These are phyloP conservation scores for Cystofilobasidium bisporidii DNA, from an alignment of 768 basidiomycete genomes.

Conservation along the genomic window DNA sequence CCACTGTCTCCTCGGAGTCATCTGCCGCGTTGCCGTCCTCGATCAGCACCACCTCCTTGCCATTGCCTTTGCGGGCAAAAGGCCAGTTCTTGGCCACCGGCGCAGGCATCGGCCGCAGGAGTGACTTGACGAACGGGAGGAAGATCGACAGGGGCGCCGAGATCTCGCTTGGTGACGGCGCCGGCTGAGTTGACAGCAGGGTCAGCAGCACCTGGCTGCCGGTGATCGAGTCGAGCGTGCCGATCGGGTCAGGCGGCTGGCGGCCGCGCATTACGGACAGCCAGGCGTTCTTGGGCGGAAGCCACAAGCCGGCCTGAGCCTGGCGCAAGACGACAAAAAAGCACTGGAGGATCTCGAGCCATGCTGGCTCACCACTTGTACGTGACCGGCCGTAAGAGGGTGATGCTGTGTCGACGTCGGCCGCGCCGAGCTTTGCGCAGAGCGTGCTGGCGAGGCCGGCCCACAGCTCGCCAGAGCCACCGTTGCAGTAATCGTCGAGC, in stretches of 20 bases:
- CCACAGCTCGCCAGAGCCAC: constrained; percentile 8
- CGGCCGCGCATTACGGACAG: neutral
- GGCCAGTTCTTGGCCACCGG: constrained; percentile 15
- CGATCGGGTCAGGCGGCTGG: constrained; percentile 46
- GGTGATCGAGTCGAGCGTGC: constrained; percentile 72
- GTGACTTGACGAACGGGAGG: constrained; percentile 7
- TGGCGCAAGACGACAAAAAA: constrained; percentile 56
- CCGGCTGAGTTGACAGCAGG: constrained; percentile 28
- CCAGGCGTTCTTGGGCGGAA: constrained; percentile 49
- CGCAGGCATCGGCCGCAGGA: constrained; percentile 3
- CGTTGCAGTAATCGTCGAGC: constrained; percentile 7
- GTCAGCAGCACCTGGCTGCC: constrained; percentile 50
- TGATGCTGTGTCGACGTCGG: neutral
- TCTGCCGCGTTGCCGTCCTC: too few relatives aligned
- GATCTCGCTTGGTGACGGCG: constrained; percentile 18
- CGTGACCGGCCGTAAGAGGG: too few relatives aligned
- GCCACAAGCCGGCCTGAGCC: constrained; percentile 55
- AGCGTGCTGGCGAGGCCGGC: neutral
- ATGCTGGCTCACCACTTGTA: neutral
- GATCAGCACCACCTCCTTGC: too few relatives aligned
- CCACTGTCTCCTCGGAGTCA: constrained; percentile 36
- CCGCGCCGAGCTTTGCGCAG: constrained; percentile 6
- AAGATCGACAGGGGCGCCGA: neutral
- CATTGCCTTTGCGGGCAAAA: constrained; percentile 23
- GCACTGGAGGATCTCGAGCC: constrained; percentile 45